Evolutionary conservation across 73 alveolate species (phyloP).

Genomic region (Strombidium stylifer): DNA sequence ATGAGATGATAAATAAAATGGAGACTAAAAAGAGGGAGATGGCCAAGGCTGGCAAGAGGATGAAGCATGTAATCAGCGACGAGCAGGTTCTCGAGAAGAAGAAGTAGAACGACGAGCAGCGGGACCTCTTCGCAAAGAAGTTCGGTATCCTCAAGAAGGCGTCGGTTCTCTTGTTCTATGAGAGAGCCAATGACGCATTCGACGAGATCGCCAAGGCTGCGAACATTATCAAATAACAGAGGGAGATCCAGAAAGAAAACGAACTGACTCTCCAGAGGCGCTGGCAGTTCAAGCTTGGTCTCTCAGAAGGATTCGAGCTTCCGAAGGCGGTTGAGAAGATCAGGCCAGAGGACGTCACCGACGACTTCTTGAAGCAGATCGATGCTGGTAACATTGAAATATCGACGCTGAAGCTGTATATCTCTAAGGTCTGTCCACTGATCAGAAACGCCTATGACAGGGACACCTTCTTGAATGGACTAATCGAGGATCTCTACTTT

Average conservation of each 20-base stretch:
- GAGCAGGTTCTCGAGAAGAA: conserved; percentile 12
- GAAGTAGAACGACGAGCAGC: conserved; percentile 7
- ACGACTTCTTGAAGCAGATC: conserved; percentile 38
- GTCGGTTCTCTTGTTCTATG: conserved; percentile 51
- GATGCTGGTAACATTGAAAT: conserved; percentile 19
- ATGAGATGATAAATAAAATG: conserved; percentile 11
- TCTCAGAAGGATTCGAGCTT: conserved; percentile 32
- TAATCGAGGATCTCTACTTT: conserved; percentile 53
- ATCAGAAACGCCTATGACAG: conserved; percentile 53
- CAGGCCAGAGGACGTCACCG: conserved; percentile 31
- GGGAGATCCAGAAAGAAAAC: conserved; percentile 18
- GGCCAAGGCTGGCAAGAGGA: neutral
- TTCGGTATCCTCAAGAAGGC: conserved; percentile 57
- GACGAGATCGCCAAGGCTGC: conserved; percentile 48
- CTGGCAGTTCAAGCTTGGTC: conserved; percentile 55
- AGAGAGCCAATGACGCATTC: conserved; percentile 49
- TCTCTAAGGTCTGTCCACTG: conserved; percentile 39
- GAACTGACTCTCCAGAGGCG: conserved; percentile 25
- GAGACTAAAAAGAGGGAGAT: neutral
- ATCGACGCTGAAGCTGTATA: conserved; percentile 32
- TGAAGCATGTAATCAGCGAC: conserved; percentile 6
- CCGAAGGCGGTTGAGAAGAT: conserved; percentile 38
- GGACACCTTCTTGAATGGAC: conserved; percentile 49
- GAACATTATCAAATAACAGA: conserved; percentile 22
- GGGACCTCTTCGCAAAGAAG: conserved; percentile 39